Conservation (phyloP, 768 basidiomycete species). For the Trametes gibbosa region DNA sequence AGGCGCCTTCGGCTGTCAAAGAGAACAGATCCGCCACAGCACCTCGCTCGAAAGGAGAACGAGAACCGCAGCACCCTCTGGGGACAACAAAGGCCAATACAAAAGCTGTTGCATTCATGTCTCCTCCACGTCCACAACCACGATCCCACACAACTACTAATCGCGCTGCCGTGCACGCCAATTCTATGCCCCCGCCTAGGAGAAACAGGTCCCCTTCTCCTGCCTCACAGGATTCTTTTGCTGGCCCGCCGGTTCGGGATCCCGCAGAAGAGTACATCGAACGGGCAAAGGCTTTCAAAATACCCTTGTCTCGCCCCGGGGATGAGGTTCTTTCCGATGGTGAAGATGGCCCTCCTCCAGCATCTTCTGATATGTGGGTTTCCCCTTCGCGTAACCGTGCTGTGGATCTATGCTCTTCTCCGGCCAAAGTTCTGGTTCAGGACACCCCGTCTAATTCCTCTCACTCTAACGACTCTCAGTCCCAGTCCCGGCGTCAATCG, state of each 20-base stretch:
- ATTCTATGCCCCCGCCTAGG: slow-evolving; percentile 20
- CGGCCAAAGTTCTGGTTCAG: slow-evolving; percentile 41
- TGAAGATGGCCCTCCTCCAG: slow-evolving; percentile 13
- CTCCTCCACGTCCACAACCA: slow-evolving; percentile 17
- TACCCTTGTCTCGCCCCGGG: slow-evolving; percentile 58
- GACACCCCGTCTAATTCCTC: slow-evolving; percentile 45
- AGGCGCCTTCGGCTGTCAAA: not conserved
- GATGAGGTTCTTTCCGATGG: slow-evolving; percentile 18
- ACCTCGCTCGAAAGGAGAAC: not conserved
- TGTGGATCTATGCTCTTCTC: not conserved
- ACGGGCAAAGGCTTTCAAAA: slow-evolving; percentile 43
- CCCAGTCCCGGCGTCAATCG: slow-evolving; percentile 22
- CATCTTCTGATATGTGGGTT: not conserved
- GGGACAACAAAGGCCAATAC: not conserved
- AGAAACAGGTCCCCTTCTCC: slow-evolving; percentile 36
- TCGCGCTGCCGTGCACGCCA: slow-evolving; percentile 27
- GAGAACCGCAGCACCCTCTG: not conserved
- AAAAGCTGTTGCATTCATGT: slow-evolving; percentile 35
- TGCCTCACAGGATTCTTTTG: slow-evolving; percentile 64
- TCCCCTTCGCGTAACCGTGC: not conserved
- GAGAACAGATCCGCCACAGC: not conserved
- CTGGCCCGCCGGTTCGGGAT: slow-evolving; percentile 45
- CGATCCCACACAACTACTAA: not conserved
- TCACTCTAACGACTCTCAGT: slow-evolving; percentile 39
- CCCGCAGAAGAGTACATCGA: slow-evolving; percentile 46